Base-by-base conservation (phyloP, 768 basidiomycete genomes). In the Russula sp. region DNA sequence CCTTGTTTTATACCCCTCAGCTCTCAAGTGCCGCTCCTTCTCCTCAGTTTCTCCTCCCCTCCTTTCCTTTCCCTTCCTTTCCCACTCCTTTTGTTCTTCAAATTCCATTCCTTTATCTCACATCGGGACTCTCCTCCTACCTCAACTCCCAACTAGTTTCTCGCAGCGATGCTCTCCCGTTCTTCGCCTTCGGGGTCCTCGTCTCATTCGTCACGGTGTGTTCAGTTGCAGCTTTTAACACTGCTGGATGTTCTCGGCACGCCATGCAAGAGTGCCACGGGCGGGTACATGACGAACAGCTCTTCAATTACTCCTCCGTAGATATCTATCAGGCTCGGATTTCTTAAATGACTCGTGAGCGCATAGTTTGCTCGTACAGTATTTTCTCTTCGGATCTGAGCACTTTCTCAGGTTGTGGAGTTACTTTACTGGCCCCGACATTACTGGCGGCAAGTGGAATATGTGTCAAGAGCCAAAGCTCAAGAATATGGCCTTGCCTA, bases 331-430 rank as follows among this genome's bases (percentile, higher is more conserved):
- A 32, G 28, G 50, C 9, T 0, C 2, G 16, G 50, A 52, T 9
- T 52, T 52, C 9, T 52, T 52, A 2, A 7, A 52, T 28, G 50
- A 52, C 9, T 9, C 28, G 28, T 52, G 16, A 28, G 50, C 28
- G 3, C 20, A 7, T 20, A 52, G 28, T 28, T 52, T 20, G n/a
- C 16, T 56, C 24, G 32, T 24, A n/a, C n/a, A n/a, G n/a, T n/a
- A 26, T 50, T 8, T 4, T 38, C 24, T 55, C 18, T 20, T 51
- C 42, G 0, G 8, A 46, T 16, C 32, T 22, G 24, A 16, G 28
- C 14, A 18, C 22, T 22, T 28, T 52, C 30, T 9, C 20, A 66
- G 61, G 16, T 16, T 24, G 6, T 63, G 61, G 62, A 9, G 11
- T 24, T 64, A 34, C 32, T 56, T 51, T 28, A 8, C 13, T 26